Evolutionary conservation across 208 protist species (phyloP).

Genomic region (Acanthamoeba healyi): DNA sequence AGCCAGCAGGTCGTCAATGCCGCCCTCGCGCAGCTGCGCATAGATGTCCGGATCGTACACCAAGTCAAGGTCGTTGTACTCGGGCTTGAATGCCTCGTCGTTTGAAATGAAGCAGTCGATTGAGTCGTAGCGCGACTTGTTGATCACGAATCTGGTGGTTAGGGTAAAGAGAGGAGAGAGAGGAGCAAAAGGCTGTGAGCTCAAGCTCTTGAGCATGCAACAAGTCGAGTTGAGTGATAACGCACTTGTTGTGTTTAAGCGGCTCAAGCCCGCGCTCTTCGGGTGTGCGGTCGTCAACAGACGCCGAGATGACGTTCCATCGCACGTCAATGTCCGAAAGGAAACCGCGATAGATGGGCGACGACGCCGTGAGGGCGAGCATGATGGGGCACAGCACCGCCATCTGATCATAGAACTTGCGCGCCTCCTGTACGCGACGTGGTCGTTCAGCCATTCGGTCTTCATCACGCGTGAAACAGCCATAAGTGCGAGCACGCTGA

Average conservation of each 20-base stretch:
- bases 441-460: too few relatives aligned
- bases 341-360: constrained; percentile 97
- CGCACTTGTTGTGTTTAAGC: constrained; percentile 27
- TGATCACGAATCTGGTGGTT: constrained; percentile 90
- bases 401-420: constrained; percentile 98
- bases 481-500: not conserved
- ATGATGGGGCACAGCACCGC: constrained; percentile 96
- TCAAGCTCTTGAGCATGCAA: too few relatives aligned
- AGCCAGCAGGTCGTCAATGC: constrained; percentile 95
- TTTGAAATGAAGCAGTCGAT: constrained; percentile 95
- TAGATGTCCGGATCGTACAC: constrained; percentile 82
- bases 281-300: constrained; percentile 97
- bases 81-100: constrained; percentile 87
- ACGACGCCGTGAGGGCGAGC: constrained; percentile 96
- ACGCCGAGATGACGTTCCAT: constrained; percentile 96
- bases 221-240: too few relatives aligned
- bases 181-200: not conserved
- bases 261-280: constrained; percentile 81
- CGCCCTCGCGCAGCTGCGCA: constrained; percentile 78
- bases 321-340: constrained; percentile 97
- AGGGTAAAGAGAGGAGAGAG: not conserved
- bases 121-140: constrained; percentile 98
- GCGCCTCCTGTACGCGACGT: constrained; percentile 95
- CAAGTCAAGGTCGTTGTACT: constrained; percentile 92
- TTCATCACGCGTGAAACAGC: not conserved